phyloP scores from a whole-genome alignment of 2,329 filamentous ascomycete species.

The Xylaria sp. region DNA sequence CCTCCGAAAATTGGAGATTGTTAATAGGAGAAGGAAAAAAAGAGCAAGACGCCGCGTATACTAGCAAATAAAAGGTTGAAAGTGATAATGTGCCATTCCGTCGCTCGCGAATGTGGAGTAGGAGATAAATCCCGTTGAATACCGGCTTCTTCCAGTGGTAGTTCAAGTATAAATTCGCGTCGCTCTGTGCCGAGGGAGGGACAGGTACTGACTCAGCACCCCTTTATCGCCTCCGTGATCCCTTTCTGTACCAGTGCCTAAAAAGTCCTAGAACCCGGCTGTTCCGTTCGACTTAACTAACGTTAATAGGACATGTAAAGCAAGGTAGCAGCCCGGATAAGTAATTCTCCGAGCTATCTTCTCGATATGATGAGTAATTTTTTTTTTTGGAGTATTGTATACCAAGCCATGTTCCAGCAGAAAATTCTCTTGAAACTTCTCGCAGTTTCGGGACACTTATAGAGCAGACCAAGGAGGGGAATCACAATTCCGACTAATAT shows the following conservation, averaged over 20 bases:
- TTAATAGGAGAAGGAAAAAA: background rate
- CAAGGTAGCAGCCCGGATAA: background rate
- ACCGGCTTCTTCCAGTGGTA: background rate
- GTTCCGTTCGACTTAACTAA: conserved; percentile 2
- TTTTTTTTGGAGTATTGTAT: too few relatives aligned
- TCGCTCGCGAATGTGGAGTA: background rate
- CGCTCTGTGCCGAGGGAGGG: background rate
- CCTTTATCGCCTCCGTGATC: background rate
- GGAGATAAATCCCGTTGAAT: background rate
- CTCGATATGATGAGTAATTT: too few relatives aligned
- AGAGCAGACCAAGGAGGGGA: too few relatives aligned
- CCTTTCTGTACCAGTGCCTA: background rate
- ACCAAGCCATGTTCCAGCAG: background rate
- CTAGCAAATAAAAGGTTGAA: background rate
- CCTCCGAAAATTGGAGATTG: background rate
- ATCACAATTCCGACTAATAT: background rate
- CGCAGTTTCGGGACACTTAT: background rate
- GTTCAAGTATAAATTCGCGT: background rate
- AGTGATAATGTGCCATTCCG: background rate
- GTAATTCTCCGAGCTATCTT: background rate
- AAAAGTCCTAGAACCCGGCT: conserved; percentile 3
- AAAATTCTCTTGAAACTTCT: background rate
- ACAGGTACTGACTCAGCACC: conserved; percentile 21
- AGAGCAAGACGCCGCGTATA: background rate
- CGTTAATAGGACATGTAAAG: background rate